A percentile compares a stretch with the other conserved stretches of the same genome.
These are phyloP conservation scores for Lepidopterella palustris DNA, from an alignment of 495 filamentous ascomycete genomes.

Conservation along the genomic window DNA sequence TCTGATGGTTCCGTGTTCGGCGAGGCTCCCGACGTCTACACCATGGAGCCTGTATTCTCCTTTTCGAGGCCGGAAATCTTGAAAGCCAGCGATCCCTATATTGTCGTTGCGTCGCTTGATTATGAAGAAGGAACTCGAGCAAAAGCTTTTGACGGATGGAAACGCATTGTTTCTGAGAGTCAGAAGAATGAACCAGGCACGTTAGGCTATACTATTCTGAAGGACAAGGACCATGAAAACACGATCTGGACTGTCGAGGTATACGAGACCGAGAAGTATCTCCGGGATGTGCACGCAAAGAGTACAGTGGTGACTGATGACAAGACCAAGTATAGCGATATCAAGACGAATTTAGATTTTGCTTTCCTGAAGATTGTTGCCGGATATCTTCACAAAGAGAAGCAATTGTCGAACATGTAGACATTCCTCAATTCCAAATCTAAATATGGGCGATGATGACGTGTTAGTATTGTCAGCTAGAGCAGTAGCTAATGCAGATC, in stretches of 20 bases:
- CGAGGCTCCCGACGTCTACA: background rate
- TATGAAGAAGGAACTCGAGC: slow-evolving; percentile 16
- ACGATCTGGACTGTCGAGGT: slow-evolving; percentile 14
- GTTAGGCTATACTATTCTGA: slow-evolving; percentile 11
- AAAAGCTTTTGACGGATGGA: slow-evolving; percentile 18
- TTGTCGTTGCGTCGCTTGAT: slow-evolving; percentile 13
- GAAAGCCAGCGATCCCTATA: slow-evolving; percentile 10
- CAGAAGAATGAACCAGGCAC: slow-evolving; percentile 18
- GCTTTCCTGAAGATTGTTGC: slow-evolving; percentile 13
- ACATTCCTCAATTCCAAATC: background rate
- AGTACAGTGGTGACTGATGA: slow-evolving; percentile 13
- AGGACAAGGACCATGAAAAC: slow-evolving; percentile 9
- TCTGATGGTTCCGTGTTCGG: slow-evolving; percentile 9
- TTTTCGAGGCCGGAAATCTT: slow-evolving; percentile 9
- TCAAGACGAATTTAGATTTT: slow-evolving; percentile 3
- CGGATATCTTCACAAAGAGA: slow-evolving; percentile 17
- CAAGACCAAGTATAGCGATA: slow-evolving; percentile 14
- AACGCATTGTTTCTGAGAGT: slow-evolving; percentile 6
- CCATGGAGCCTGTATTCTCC: background rate
- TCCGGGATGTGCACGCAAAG: slow-evolving; percentile 18
- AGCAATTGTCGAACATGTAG: slow-evolving; percentile 7
- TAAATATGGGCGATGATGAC: no score
- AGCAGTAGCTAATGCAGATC: no score
- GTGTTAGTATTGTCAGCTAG: no score
- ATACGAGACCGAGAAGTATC: slow-evolving; percentile 12